Percentiles rank a stretch among this genome's conserved stretches.
phyloP scores from a whole-genome alignment of 23 red algal species.

The Pyropia haitanensis region DNA sequence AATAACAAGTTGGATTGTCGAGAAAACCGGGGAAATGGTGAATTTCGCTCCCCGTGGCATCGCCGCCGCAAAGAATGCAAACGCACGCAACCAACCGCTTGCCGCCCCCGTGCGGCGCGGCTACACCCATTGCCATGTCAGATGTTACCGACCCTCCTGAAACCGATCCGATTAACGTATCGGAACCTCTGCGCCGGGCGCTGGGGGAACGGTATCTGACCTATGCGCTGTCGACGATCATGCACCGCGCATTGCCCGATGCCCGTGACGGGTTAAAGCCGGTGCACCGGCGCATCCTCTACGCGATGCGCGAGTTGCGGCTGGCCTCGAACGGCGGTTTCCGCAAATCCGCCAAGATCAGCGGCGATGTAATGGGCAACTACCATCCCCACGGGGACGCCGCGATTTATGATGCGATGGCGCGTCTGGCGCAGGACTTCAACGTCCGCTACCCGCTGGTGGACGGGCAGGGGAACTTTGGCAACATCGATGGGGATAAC shows the following conservation, averaged over 20 bases:
- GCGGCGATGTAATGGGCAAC: conserved; percentile 61
- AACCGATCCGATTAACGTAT: no score
- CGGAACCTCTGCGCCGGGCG: no score
- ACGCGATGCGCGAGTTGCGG: conserved; percentile 35
- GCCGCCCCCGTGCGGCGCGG: no score
- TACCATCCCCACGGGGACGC: conserved; percentile 72
- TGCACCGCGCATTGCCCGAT: conserved; percentile 46
- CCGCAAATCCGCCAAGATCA: conserved; percentile 57
- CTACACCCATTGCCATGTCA: no score
- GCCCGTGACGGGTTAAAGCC: conserved; percentile 65
- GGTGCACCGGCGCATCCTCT: conserved; percentile 64
- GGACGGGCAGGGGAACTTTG: conserved; percentile 73
- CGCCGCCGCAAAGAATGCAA: no score
- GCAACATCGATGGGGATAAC: conserved; percentile 38
- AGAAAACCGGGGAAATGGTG: no score
- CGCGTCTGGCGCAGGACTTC: conserved; percentile 59
- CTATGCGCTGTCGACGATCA: conserved; percentile 51
- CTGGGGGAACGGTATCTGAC: no score
- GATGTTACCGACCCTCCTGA: no score
- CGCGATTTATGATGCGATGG: conserved; percentile 57
- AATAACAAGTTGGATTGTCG: no score
- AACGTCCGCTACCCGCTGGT: conserved; percentile 27
- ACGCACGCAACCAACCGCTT: no score
- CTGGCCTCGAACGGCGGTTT: conserved; percentile 11
- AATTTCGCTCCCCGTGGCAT: no score